Evolutionary conservation across 202 grass and related monocot genomes (phyloP), one percentile per base, ranked within the genome.

Genomic region (Carex sylvatica): DNA sequence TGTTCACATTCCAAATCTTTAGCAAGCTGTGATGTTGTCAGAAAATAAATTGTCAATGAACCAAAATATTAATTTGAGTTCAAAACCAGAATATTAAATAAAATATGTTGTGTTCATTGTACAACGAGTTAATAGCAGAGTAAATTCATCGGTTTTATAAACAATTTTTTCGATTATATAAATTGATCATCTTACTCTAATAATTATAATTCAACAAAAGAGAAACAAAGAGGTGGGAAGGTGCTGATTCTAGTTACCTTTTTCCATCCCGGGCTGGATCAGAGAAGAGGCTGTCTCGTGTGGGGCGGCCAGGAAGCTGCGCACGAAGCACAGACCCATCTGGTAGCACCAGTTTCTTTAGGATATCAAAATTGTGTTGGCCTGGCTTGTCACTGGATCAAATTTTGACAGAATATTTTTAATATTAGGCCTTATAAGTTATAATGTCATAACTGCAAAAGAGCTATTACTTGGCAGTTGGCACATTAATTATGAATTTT

Each of bases 1-100:
- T 86, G 88, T 94, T 94, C 70, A 84, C 0, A 81, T 94, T 97
- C 94, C 94, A 97, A 23, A 97, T 89, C 90, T 94, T 97, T 76
- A 97, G 91, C 83, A 97, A 42, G 66, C 86, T 97, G 82, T 46
- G 85, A 16, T 16, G 5, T 11, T 13, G 42, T 60, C 53, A 24
- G 36, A 1, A 64, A 16, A 47, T 35, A 5, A 63, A 65, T 2
- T 74, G 16, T 75, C 14, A 13, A 77, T 56, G 51, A 77, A 52
- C 12, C 12, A 26, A 2, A 67, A 38, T 67, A 36, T 38, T 67
- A 38, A 36, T 38, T 67, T 36, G 14, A 38, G 24, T 28, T 65
- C 26, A 63, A 23, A 4, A 58, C 16, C 38, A 36, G 35, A 36
- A 28, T 28, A 28, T 28, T 44, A 20, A 10, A 22, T 22, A 10